Evolutionary conservation across 345 rosid species (phyloP).

Genomic region (Toxicodendron radicans): DNA sequence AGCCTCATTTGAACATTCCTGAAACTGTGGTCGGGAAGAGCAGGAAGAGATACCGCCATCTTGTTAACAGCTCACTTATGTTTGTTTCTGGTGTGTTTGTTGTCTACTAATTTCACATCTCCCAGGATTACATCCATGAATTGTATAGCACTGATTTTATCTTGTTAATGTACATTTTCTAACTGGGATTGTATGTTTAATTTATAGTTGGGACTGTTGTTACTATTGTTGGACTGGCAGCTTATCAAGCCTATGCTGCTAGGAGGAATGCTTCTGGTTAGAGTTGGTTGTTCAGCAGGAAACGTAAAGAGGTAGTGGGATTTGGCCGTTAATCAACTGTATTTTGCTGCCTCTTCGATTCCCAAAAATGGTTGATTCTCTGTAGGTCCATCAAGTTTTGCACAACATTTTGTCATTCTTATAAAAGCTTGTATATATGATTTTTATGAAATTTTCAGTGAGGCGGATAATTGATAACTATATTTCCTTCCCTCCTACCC

Average conservation of each 20-base stretch:
- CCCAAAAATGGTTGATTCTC: conserved; percentile 14
- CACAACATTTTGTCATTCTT: not conserved
- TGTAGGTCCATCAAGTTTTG: conserved; percentile 17
- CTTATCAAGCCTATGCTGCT: conserved; percentile 62
- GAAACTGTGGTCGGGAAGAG: conserved; percentile 70
- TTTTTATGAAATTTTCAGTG: not conserved
- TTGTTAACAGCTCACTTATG: conserved; percentile 62
- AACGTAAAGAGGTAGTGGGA: not conserved
- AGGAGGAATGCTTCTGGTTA: conserved; percentile 54
- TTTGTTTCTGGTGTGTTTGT: conserved; percentile 62
- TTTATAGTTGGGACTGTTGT: conserved; percentile 65
- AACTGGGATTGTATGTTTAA: conserved; percentile 11
- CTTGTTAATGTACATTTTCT: conserved; percentile 6
- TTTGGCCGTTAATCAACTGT: conserved; percentile 6
- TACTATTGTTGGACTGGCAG: conserved; percentile 57
- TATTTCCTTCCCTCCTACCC: no score
- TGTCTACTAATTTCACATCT: not conserved
- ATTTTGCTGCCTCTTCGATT: conserved; percentile 12
- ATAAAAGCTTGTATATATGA: conserved; percentile 13
- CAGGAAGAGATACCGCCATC: conserved; percentile 50
- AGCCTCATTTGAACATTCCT: conserved; percentile 70
- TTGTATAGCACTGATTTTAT: not conserved
- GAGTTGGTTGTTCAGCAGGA: conserved; percentile 1
- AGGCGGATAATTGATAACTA: not conserved
- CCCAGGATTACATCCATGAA: not conserved